phyloP scores from a whole-genome alignment of 2,329 filamentous ascomycete species.

The Trichoderma oligosporum region DNA sequence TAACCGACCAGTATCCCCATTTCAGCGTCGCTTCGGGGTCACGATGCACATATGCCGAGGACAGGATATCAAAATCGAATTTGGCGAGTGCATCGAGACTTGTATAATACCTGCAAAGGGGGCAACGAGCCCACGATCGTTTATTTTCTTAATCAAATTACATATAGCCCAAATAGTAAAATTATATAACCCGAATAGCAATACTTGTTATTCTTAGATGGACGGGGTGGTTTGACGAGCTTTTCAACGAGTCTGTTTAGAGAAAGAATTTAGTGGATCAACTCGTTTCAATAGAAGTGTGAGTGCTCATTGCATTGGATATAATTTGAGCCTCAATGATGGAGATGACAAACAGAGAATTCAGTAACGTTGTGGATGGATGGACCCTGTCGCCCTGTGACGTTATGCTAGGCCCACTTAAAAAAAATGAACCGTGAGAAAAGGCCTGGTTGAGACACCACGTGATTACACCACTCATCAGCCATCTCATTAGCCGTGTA shows the following conservation, averaged over 20 bases:
- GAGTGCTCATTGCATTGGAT: neutral
- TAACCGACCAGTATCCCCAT: conserved; percentile 5
- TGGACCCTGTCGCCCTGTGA: neutral
- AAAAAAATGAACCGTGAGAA: too few relatives aligned
- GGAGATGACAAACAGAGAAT: too few relatives aligned
- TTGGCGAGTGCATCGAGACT: conserved; percentile 34
- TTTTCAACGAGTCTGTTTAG: neutral
- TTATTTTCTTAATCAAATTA: too few relatives aligned
- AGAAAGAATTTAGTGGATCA: conserved; percentile 5
- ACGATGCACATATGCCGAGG: conserved; percentile 6
- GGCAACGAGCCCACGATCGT: conserved; percentile 34
- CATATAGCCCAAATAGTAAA: too few relatives aligned
- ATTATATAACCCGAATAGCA: too few relatives aligned
- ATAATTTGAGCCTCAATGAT: too few relatives aligned
- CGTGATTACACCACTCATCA: neutral
- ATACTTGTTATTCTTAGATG: too few relatives aligned
- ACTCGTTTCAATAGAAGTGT: neutral
- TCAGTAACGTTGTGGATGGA: too few relatives aligned
- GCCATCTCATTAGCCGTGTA: neutral
- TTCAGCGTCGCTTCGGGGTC: conserved; percentile 8
- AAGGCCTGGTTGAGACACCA: conserved; percentile 7
- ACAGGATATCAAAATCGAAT: conserved; percentile 31
- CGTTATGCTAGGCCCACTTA: neutral
- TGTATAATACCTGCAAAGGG: conserved; percentile 34
- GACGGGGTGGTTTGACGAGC: too few relatives aligned